Conservation (phyloP, 805 yeast genomes). For the Candida ponderosae region DNA sequence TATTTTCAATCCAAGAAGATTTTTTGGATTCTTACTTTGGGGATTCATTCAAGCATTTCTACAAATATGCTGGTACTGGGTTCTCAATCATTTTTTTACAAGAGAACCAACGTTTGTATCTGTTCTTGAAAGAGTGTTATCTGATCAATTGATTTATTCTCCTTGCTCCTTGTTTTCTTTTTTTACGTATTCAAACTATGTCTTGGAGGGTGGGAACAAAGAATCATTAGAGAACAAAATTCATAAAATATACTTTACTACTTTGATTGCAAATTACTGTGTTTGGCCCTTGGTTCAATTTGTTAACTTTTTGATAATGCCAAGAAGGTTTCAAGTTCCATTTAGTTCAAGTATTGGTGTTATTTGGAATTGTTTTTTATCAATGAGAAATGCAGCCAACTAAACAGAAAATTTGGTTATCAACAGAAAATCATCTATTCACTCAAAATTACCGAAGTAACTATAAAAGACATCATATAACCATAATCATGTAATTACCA, state of each 20-base stretch:
- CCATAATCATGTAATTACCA: too few relatives aligned
- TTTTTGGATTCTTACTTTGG: conserved; percentile 80
- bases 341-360: conserved; percentile 78
- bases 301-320: conserved; percentile 63
- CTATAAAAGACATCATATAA: too few relatives aligned
- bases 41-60: conserved; percentile 76
- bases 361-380: conserved; percentile 89
- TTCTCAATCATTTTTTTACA: conserved; percentile 69
- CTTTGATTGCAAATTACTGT: conserved; percentile 58
- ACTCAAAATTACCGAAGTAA: too few relatives aligned
- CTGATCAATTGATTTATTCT: conserved; percentile 86
- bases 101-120: conserved; percentile 80
- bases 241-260: conserved; percentile 55
- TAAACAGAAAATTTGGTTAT: not conserved
- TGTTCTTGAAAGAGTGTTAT: conserved; percentile 76
- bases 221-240: conserved; percentile 59
- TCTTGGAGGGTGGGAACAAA: conserved; percentile 67
- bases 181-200: conserved; percentile 76
- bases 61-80: conserved; percentile 85
- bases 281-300: conserved; percentile 85
- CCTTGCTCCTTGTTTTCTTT: conserved; percentile 78
- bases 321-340: conserved; percentile 76
- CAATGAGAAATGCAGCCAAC: conserved; percentile 61
- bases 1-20: conserved; percentile 57
- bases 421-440: too few relatives aligned